Evolutionary conservation across 345 rosid species (phyloP).

Genomic region (Tarenaya hassleriana): DNA sequence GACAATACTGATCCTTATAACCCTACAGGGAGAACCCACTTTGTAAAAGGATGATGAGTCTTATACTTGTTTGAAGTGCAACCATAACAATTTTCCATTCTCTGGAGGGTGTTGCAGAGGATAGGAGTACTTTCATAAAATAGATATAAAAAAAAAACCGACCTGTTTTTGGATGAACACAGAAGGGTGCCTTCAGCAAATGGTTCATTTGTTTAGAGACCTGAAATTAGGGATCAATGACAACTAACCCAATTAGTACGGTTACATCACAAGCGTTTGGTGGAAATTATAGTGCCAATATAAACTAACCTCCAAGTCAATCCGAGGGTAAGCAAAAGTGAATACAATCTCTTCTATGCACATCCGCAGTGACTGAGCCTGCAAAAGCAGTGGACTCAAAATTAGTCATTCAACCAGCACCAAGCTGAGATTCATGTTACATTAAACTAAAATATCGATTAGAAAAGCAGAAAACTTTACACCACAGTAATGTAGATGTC

Average conservation of each 20-base stretch:
- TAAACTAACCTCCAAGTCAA: conserved; percentile 80
- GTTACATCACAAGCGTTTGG: background rate
- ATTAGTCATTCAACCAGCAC: conserved; percentile 3
- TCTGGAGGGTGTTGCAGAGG: no score
- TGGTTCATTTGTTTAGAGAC: conserved; percentile 96
- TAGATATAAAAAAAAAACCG: background rate
- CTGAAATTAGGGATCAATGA: conserved; percentile 27
- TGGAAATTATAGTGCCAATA: background rate
- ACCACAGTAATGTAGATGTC: conserved; percentile 1
- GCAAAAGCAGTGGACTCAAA: conserved; percentile 21
- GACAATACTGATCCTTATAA: no score
- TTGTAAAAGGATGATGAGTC: no score
- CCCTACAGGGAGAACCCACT: no score
- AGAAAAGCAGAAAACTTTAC: conserved; percentile 1
- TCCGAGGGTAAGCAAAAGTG: conserved; percentile 77
- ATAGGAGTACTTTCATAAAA: no score
- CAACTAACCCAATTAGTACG: no score
- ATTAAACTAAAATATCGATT: conserved; percentile 1
- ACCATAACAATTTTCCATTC: no score
- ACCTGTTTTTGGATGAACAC: conserved; percentile 96
- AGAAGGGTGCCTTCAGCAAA: conserved; percentile 94
- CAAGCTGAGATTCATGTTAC: conserved; percentile 10
- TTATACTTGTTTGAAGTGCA: no score
- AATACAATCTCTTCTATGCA: conserved; percentile 88
- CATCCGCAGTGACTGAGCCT: conserved; percentile 63